A percentile compares a stretch with the other conserved stretches of the same genome.
Conservation (phyloP, 1,139 yeast genomes). For the Suhomyces bolitotheri region DNA sequence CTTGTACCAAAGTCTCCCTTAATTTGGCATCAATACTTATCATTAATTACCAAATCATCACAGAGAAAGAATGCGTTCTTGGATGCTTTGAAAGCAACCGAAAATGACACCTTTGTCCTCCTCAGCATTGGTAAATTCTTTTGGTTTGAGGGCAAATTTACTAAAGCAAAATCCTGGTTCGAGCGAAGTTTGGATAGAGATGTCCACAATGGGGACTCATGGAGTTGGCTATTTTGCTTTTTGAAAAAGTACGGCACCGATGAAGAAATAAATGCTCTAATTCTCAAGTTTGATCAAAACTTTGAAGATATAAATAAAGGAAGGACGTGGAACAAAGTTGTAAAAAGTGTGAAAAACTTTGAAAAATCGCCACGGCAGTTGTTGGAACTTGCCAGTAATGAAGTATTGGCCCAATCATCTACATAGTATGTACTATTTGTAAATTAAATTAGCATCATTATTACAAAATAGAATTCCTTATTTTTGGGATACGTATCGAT, state of each 20-base stretch:
- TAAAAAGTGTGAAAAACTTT: constrained; percentile 46
- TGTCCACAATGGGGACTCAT: constrained; percentile 66
- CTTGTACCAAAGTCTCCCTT: constrained; percentile 58
- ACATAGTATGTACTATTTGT: constrained; percentile 2
- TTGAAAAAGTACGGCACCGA: constrained; percentile 24
- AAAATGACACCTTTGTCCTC: constrained; percentile 60
- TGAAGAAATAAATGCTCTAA: constrained; percentile 21
- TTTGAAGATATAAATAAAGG: constrained; percentile 61
- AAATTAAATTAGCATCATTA: neutral
- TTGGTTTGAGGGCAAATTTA: constrained; percentile 64
- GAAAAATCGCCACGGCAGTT: constrained; percentile 39
- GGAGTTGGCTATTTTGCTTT: constrained; percentile 67
- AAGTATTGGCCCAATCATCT: constrained; percentile 1
- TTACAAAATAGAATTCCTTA: too few relatives aligned
- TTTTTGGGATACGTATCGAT: constrained; percentile 3
- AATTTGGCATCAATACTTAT: constrained; percentile 64
- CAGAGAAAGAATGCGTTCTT: constrained; percentile 65
- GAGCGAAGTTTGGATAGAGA: constrained; percentile 60
- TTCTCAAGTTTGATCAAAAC: constrained; percentile 26
- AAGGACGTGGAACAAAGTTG: constrained; percentile 50
- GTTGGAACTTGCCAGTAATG: constrained; percentile 21
- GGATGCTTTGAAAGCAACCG: constrained; percentile 71
- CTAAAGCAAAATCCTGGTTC: constrained; percentile 74
- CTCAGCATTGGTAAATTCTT: constrained; percentile 67
- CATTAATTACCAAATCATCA: constrained; percentile 50